Evolutionary conservation across 2,329 filamentous ascomycete species (phyloP).

Genomic region (Diaporthe longicolla): DNA sequence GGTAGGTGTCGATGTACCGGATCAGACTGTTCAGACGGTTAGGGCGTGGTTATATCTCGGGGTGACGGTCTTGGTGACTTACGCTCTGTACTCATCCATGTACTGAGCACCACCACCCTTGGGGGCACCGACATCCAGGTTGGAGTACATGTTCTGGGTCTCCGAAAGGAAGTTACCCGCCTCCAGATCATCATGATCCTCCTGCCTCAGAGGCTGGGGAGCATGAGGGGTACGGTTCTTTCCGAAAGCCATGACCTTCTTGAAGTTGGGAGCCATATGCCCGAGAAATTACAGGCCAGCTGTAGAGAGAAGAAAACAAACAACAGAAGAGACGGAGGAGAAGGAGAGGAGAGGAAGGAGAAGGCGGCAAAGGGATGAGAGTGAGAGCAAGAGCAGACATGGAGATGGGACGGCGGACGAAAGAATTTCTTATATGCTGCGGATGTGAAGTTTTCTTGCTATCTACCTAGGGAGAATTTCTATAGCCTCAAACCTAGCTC

Average conservation of each 20-base stretch:
- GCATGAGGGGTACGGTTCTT: conserved; percentile 45
- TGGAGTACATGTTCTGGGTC: conserved; percentile 47
- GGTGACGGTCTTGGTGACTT: conserved; percentile 41
- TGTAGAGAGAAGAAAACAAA: conserved; percentile 45
- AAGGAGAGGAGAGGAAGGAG: conserved; percentile 42
- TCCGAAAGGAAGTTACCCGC: conserved; percentile 51
- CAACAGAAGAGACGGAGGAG: conserved; percentile 38
- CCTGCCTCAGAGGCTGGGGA: conserved; percentile 45
- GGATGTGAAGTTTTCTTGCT: conserved; percentile 35
- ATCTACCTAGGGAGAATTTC: conserved; percentile 25
- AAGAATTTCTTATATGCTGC: conserved; percentile 40
- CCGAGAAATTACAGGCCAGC: conserved; percentile 50
- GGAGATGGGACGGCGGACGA: conserved; percentile 21
- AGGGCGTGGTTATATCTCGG: not conserved
- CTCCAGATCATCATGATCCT: conserved; percentile 49
- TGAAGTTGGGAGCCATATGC: conserved; percentile 51
- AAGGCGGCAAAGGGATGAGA: conserved; percentile 40
- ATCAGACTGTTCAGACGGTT: conserved; percentile 38
- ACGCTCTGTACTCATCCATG: conserved; percentile 53
- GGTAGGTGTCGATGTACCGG: conserved; percentile 56
- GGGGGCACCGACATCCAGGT: conserved; percentile 43
- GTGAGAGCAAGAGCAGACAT: not conserved
- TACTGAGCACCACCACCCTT: conserved; percentile 50
- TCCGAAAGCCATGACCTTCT: conserved; percentile 50
- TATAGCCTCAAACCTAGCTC: conserved; percentile 40